Base-by-base conservation (phyloP, 2,329 filamentous ascomycete species). In the Incumbomyces delicatus region DNA sequence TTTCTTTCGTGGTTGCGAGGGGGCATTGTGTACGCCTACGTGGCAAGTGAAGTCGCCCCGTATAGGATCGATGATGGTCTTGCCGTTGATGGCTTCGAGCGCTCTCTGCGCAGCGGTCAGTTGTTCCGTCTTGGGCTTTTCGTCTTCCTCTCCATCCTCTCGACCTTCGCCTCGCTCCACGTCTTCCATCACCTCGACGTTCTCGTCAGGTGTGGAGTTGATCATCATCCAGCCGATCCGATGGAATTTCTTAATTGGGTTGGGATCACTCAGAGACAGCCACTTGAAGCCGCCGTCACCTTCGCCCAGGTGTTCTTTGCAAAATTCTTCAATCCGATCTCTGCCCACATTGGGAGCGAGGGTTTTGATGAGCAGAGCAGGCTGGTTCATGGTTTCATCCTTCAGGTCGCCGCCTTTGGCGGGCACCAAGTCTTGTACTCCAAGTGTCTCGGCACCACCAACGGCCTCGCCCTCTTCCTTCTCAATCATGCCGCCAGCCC, bases 141-240 rank as follows among this genome's bases (percentile, higher is more conserved):
- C 65, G 16, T 75, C 69, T 29, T 78, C 74, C 47, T 77, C 77
- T 13, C 74, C 72, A 34, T 77, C 72, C 56, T 84, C 82, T 41
- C 86, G 83, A 53, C 83, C 80, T 11, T 77, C 76, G 53, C 90
- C 85, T 14, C 77, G 74, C 51, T 84, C 82, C 50, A 81, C 70
- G 18, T 57, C 55, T 40, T 57, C 48, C 55, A 58, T 58, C 6
- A 47, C 47, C 11, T 80, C 74, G 39, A 76, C 71, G 5, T 75
- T 68, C 17, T 76, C 72, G 47, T 94, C 86, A 1, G 83, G 74
- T 12, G 80, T 80, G 13, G 87, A 84, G 59, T 96, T 85, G 8
- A 98, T 75, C 76, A 96, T 92, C 50, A 98, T 94, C 90, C 94
- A 98, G 17, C 92, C 92, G 65, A 98, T 96, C 17, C 92, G 83